Percentiles rank a stretch among this genome's conserved stretches.
Conservation (phyloP, 495 filamentous ascomycete genomes). For the Annulohypoxylon nitens region DNA sequence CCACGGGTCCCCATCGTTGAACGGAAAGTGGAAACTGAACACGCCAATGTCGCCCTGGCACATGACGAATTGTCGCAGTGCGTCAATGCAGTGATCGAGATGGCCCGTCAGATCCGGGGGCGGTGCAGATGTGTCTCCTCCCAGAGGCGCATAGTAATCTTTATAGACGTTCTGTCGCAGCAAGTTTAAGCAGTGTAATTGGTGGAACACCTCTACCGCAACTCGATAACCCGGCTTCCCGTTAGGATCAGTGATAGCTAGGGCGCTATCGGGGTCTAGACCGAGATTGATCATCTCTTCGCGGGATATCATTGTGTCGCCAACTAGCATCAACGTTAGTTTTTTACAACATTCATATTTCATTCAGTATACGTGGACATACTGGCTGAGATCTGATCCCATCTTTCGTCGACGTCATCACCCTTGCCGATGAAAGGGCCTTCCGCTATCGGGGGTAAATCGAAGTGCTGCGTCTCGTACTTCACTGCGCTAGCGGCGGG, state of each 20-base stretch:
- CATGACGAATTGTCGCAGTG: constrained; percentile 64
- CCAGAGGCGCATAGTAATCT: constrained; percentile 61
- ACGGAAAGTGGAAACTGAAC: constrained; percentile 62
- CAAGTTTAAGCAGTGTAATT: constrained; percentile 68
- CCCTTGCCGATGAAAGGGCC: constrained; percentile 60
- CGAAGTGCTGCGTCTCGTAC: constrained; percentile 60
- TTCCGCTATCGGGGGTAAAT: constrained; percentile 55
- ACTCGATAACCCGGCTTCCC: constrained; percentile 65
- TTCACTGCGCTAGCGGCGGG: constrained; percentile 60
- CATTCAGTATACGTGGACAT: constrained; percentile 29
- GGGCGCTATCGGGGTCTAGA: constrained; percentile 57
- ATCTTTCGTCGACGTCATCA: constrained; percentile 59
- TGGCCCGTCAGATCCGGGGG: constrained; percentile 52
- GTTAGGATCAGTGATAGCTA: constrained; percentile 63
- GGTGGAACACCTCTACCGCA: constrained; percentile 69
- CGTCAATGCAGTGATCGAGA: constrained; percentile 65
- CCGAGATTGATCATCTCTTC: constrained; percentile 62
- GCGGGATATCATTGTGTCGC: constrained; percentile 65
- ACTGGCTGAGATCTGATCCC: constrained; percentile 62
- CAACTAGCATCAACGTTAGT: constrained; percentile 46
- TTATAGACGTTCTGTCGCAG: constrained; percentile 63
- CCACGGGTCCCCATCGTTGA: constrained; percentile 59
- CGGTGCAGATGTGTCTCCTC: constrained; percentile 53
- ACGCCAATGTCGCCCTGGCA: constrained; percentile 65
- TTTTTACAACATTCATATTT: not conserved